These are phyloP conservation scores for Endothia cerciana DNA, from an alignment of 2,329 filamentous ascomycete genomes.

Conservation along the genomic window DNA sequence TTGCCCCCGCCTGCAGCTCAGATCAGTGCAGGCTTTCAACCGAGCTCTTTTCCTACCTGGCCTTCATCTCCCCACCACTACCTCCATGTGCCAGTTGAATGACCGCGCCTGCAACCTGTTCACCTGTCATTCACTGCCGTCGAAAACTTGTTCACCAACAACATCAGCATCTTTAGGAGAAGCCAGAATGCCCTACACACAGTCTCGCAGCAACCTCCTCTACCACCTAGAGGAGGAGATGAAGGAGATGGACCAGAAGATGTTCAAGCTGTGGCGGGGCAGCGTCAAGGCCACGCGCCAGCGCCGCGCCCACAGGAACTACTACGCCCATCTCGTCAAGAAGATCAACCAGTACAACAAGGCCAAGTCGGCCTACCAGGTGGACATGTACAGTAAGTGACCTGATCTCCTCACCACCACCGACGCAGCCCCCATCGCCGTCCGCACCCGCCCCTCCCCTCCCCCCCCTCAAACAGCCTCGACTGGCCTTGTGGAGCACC, in stretches of 20 bases:
- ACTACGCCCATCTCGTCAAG: background rate
- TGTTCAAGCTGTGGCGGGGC: background rate
- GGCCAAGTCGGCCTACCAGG: background rate
- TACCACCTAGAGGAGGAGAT: background rate
- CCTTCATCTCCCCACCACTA: no score
- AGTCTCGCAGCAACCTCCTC: background rate
- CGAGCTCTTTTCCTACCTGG: no score
- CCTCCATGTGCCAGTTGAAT: no score
- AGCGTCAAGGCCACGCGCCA: background rate
- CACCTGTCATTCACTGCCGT: no score
- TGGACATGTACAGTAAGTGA: background rate
- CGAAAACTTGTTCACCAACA: background rate
- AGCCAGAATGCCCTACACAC: constrained; percentile 1
- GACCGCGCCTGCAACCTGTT: background rate
- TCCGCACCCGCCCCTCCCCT: no score
- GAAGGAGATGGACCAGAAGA: background rate
- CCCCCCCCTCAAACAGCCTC: no score
- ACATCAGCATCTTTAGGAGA: background rate
- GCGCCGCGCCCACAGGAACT: background rate
- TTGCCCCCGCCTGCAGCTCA: no score
- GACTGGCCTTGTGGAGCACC: no score
- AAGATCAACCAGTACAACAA: background rate
- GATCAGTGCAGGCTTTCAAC: no score
- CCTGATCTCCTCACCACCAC: no score
- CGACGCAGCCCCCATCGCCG: no score